phyloP scores from a whole-genome alignment of 805 yeast species.

The Ogataea paraovalis region DNA sequence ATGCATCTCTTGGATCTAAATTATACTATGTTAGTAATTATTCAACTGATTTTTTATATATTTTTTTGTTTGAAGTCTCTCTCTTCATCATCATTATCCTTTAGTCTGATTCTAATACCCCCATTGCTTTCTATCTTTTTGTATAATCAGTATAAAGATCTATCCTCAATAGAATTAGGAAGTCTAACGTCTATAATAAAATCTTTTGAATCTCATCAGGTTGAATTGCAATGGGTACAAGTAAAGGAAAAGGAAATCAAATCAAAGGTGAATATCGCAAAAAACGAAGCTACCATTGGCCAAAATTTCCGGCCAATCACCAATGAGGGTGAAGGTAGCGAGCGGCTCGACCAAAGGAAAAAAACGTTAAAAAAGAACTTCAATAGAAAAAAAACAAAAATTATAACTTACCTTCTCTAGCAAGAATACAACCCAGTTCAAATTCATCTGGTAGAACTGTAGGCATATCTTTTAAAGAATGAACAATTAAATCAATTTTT shows the following conservation, averaged over 20 bases:
- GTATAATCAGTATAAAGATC: conserved; percentile 16
- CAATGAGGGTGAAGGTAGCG: not conserved
- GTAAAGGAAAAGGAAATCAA: not conserved
- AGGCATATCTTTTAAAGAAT: conserved; percentile 89
- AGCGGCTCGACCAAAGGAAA: conserved; percentile 2
- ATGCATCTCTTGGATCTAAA: conserved; percentile 85
- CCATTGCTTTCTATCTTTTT: not conserved
- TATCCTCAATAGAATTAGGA: conserved; percentile 32
- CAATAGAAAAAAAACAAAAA: not conserved
- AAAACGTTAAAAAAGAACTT: not conserved
- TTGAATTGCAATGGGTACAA: conserved; percentile 1
- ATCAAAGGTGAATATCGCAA: not conserved
- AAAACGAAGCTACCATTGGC: not conserved
- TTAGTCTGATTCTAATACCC: not conserved
- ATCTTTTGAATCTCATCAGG: conserved; percentile 26
- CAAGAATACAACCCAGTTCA: conserved; percentile 79
- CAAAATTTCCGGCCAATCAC: not conserved
- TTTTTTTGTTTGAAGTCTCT: not conserved
- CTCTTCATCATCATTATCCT: not conserved
- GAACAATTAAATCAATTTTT: conserved; percentile 83
- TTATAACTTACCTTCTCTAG: conserved; percentile 53
- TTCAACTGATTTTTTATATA: conserved; percentile 1
- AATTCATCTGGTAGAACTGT: conserved; percentile 87
- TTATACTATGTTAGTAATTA: not conserved
- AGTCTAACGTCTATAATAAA: conserved; percentile 35